These are phyloP conservation scores for Apiospora hydei DNA, from an alignment of 2,329 filamentous ascomycete genomes.

Conservation along the genomic window DNA sequence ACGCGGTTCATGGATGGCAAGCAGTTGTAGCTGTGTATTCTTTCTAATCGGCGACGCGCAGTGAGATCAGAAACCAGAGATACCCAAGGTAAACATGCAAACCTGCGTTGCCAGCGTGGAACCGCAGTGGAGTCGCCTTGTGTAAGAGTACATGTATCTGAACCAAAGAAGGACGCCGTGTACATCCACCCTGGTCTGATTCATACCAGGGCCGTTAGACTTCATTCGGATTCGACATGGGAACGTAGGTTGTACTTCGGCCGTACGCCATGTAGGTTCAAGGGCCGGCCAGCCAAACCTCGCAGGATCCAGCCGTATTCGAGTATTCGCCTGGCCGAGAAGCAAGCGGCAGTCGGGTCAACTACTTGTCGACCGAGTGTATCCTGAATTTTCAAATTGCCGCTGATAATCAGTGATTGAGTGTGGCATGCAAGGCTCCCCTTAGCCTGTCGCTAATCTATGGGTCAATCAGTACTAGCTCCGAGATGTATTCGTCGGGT, in stretches of 20 bases:
- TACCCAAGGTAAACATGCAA: slow-evolving; percentile 11
- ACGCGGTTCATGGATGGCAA: slow-evolving; percentile 3
- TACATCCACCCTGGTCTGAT: slow-evolving; percentile 14
- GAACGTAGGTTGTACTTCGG: slow-evolving; percentile 11
- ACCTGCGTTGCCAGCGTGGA: slow-evolving; percentile 25
- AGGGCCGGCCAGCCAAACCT: not conserved
- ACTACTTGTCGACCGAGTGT: slow-evolving; percentile 6
- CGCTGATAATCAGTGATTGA: slow-evolving; percentile 9
- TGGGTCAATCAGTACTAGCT: slow-evolving; percentile 10
- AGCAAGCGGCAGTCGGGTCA: not conserved
- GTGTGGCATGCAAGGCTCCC: slow-evolving; percentile 15
- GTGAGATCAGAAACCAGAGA: slow-evolving; percentile 22
- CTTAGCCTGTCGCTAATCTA: slow-evolving; percentile 22
- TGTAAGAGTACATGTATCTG: slow-evolving; percentile 10
- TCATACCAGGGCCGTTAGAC: not conserved
- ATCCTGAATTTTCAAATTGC: slow-evolving; percentile 1
- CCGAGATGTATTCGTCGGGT: slow-evolving; percentile 25
- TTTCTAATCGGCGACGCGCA: slow-evolving; percentile 1
- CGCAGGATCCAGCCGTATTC: not conserved
- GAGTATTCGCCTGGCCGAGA: not conserved
- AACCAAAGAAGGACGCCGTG: not conserved
- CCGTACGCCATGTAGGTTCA: not conserved
- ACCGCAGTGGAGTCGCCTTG: slow-evolving; percentile 23
- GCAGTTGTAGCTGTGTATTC: not conserved
- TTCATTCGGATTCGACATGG: not conserved